These are phyloP conservation scores for Yamadazyma epiphylla DNA, from an alignment of 1,139 yeast genomes.

Conservation along the genomic window DNA sequence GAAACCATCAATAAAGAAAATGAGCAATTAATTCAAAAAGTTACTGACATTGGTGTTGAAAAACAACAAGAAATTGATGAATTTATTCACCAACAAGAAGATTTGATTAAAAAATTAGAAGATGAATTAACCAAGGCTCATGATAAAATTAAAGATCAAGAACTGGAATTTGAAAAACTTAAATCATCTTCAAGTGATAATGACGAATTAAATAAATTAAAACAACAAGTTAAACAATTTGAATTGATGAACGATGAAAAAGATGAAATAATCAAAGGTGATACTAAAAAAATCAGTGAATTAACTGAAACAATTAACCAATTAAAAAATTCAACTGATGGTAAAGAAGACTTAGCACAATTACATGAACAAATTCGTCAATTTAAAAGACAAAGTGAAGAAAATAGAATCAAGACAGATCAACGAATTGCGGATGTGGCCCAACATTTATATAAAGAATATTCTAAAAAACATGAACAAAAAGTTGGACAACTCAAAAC, in stretches of 20 bases:
- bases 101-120: neutral
- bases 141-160: constrained; percentile 1
- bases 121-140: neutral
- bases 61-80: constrained; percentile 7
- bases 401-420: constrained; percentile 39
- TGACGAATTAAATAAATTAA: neutral
- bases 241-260: constrained; percentile 9
- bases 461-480: constrained; percentile 61
- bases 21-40: constrained; percentile 1
- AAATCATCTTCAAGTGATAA: neutral
- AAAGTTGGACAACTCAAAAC: constrained; percentile 51
- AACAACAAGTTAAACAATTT: neutral
- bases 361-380: neutral
- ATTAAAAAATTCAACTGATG: constrained; percentile 6
- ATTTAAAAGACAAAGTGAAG: constrained; percentile 11
- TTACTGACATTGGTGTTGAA: neutral
- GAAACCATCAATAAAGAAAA: neutral
- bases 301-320: constrained; percentile 10
- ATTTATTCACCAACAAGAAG: constrained; percentile 5
- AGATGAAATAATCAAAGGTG: constrained; percentile 15
- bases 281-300: constrained; percentile 13
- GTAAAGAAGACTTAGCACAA: constrained; percentile 1
- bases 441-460: constrained; percentile 59
- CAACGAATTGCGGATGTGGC: constrained; percentile 51
- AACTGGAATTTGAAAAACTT: neutral